Base-by-base conservation (phyloP, 2,329 filamentous ascomycete genomes). In the Lecanosticta acicola region DNA sequence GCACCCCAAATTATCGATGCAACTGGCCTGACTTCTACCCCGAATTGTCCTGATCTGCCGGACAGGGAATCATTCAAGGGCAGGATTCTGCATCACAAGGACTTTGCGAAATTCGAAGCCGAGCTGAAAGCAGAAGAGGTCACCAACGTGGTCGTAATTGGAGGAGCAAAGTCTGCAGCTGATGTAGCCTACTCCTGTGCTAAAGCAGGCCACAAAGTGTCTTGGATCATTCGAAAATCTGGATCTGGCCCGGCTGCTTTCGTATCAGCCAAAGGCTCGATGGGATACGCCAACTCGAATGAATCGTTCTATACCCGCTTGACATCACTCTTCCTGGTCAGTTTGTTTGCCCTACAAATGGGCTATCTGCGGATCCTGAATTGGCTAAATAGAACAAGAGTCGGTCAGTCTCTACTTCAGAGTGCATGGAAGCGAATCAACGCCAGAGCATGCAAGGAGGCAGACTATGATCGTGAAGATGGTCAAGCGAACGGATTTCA, bases 131-230 rank as follows among this genome's bases (percentile, higher is more conserved):
- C n/a, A n/a, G n/a, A n/a, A n/a, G n/a, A n/a, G n/a, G n/a, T n/a
- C n/a, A n/a, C n/a, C n/a, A n/a, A 62, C 29, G 39, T 68, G 24
- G 45, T 60, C 2, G 59, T 70, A 1, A 34, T 68, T 11, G 66
- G 67, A 11, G 67, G 55, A 3, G 65, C 59, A 10, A 68, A 68
- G 39, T 70, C 67, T 5, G 57, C 66, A 4, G 66, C 64, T 14
- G 67, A 69, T 47, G 62, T 69, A 54, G 60, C 64, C 1, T 70
- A 69, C 43, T 59, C 62, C 32, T 49, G 53, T 7, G 58, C 57
- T 19, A 67, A 66, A 49, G 58, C 57, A 1, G 58, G 57, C 13
- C 66, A 66, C 39, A 55, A 37, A 0, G 63, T 68, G 2, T 58
- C 51, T 13, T 70, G 67, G 67, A 58, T 68, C 37, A 60, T 68